phyloP scores from a whole-genome alignment of 2,329 filamentous ascomycete genomes.

The Fusarium sacchari region DNA sequence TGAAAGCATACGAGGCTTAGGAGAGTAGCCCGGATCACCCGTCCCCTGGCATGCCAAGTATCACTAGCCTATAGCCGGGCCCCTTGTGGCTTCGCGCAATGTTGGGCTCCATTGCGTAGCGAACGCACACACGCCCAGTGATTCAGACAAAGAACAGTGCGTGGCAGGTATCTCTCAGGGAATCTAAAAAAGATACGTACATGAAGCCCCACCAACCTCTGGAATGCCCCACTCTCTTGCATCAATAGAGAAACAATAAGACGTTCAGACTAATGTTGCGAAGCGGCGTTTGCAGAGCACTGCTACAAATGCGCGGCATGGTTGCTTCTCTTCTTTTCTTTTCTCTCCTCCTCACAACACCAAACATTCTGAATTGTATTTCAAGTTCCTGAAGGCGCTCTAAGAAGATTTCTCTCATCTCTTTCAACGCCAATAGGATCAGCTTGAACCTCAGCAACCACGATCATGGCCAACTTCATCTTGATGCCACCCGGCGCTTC shows the following conservation, averaged over 20 bases:
- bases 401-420: not conserved
- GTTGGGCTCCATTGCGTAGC: not conserved
- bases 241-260: slow-evolving; percentile 10
- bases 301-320: slow-evolving; percentile 16
- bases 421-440: not conserved
- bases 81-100: not conserved
- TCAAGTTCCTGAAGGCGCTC: not conserved
- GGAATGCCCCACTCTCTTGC: slow-evolving; percentile 5
- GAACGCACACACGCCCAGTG: slow-evolving; percentile 2
- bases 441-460: not conserved
- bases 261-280: not conserved
- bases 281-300: not conserved
- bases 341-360: not conserved
- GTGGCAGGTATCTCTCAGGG: not conserved
- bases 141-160: slow-evolving; percentile 2
- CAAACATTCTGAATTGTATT: not conserved
- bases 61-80: not conserved
- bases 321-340: not conserved
- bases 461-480: slow-evolving; percentile 3
- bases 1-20: not conserved
- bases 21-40: not conserved
- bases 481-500: not conserved
- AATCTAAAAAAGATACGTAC: slow-evolving; percentile 10
- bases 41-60: not conserved
- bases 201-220: not conserved